phyloP scores from a whole-genome alignment of 2,329 filamentous ascomycete genomes.

The Phoma sp. region DNA sequence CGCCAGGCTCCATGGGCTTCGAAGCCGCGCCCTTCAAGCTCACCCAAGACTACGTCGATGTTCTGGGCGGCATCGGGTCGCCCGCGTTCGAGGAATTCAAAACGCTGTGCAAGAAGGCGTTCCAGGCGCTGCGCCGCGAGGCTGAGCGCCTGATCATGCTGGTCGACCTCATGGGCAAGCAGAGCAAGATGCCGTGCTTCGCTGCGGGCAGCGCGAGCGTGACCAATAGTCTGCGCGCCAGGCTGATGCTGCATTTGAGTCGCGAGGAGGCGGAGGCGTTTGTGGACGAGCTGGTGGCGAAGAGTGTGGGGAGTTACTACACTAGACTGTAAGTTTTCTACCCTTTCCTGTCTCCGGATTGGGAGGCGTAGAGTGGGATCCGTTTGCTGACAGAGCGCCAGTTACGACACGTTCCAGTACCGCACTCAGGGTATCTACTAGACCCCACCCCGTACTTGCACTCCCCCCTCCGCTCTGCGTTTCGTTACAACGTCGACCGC shows the following conservation, averaged over 20 bases:
- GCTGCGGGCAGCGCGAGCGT: conserved; percentile 74
- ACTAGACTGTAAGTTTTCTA: conserved; percentile 71
- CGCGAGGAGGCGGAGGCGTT: conserved; percentile 81
- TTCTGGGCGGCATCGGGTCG: conserved; percentile 74
- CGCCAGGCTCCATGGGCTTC: conserved; percentile 81
- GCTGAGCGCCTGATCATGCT: conserved; percentile 82
- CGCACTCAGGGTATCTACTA: conserved; percentile 87
- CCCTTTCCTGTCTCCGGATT: not conserved
- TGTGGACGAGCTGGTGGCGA: conserved; percentile 80
- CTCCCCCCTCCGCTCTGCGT: too few relatives aligned
- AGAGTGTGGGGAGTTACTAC: conserved; percentile 86
- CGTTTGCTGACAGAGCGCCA: conserved; percentile 40
- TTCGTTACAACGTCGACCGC: too few relatives aligned
- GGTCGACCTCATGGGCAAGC: conserved; percentile 82
- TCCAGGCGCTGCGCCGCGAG: conserved; percentile 78
- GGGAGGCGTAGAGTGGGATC: not conserved
- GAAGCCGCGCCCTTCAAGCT: conserved; percentile 88
- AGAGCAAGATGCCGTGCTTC: conserved; percentile 84
- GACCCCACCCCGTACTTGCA: too few relatives aligned
- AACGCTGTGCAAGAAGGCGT: conserved; percentile 79
- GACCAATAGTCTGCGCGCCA: conserved; percentile 70
- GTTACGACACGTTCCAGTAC: conserved; percentile 87
- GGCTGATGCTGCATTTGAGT: conserved; percentile 82
- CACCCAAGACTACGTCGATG: conserved; percentile 84
- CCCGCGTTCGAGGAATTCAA: conserved; percentile 78